Base-by-base conservation (phyloP, 768 basidiomycete species). In the Pisolithus marmoratus region DNA sequence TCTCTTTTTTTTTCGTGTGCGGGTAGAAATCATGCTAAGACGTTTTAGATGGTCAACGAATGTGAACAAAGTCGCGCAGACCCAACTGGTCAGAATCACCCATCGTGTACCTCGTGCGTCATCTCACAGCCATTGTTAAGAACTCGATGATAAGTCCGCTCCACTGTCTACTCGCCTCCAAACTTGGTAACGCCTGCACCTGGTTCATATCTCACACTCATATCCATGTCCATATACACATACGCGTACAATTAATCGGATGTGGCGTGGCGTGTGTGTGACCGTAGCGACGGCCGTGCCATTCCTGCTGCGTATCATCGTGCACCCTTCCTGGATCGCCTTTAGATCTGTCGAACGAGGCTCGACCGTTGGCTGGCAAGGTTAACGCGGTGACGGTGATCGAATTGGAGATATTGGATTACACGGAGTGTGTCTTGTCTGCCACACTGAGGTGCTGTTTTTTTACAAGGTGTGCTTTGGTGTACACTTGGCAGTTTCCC, bases 361-460 rank as follows among this genome's bases (percentile, higher is more conserved):
- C 74, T 52, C 68, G 71, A 54, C 62, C 60, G 8, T 61, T 78
- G 52, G 61, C 62, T 17, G 59, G 55, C 51, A 59, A 56, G 58
- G 59, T 74, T 31, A 67, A 62, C 41, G 55, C 55, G 52, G 51
- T 55, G 19, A 74, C 74, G 50, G 73, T 41, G 57, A 68, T 68
- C 57, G 63, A 68, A 49, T 59, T 69, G 40, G 58, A 42, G 63
- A 69, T 47, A 70, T 62, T 48, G 70, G 70, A 29, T 67, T 82
- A 40, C 73, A 77, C 48, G 90, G 91, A 69, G 58, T 64, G 17
- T 93, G 90, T 58, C 87, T 88, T 3, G 90, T 88, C 17, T 93
- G 90, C 69, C 66, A 75, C 38, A 75, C 75, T 1, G 72, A 73
- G 38, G 74, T 92, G 24, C 80, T 79, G 12, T 34, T 34, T 14